phyloP scores from a whole-genome alignment of 805 yeast genomes.

The Candida tibetensis region DNA sequence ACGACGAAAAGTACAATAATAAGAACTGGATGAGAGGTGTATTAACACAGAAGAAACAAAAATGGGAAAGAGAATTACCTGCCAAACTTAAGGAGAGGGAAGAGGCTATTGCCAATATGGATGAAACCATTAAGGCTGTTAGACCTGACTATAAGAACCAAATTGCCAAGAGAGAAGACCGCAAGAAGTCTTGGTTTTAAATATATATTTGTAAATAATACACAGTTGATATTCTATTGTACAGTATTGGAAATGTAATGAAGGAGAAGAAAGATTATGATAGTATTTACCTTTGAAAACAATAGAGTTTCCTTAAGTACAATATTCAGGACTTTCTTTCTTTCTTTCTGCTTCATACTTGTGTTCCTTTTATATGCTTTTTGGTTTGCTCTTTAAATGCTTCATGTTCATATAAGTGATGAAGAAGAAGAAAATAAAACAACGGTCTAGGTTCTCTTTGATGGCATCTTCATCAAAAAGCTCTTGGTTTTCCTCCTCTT shows the following conservation, averaged over 20 bases:
- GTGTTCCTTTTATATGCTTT: too few species aligned
- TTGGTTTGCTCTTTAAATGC: too few species aligned
- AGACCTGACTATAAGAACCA: conserved; percentile 48
- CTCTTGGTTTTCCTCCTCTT: conserved; percentile 14
- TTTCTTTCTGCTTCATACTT: too few species aligned
- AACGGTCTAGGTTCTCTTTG: too few species aligned
- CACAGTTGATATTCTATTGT: neutral
- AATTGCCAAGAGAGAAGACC: conserved; percentile 33
- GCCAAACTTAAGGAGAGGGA: conserved; percentile 58
- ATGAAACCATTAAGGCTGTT: conserved; percentile 61
- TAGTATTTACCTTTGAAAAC: too few species aligned
- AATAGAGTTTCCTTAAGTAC: too few species aligned
- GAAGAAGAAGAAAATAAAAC: too few species aligned
- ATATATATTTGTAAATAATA: neutral
- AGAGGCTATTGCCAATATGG: conserved; percentile 65
- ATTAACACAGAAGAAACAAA: conserved; percentile 71
- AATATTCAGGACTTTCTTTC: too few species aligned
- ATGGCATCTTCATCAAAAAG: too few species aligned
- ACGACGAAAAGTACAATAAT: conserved; percentile 68
- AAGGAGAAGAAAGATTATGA: neutral
- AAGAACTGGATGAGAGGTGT: conserved; percentile 77
- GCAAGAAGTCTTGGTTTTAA: conserved; percentile 37
- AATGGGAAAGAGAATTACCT: conserved; percentile 67
- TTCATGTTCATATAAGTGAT: too few species aligned
- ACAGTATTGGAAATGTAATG: neutral